Evolutionary conservation across 345 rosid genomes (phyloP).

Genomic region (Cardiospermum halicacabum): DNA sequence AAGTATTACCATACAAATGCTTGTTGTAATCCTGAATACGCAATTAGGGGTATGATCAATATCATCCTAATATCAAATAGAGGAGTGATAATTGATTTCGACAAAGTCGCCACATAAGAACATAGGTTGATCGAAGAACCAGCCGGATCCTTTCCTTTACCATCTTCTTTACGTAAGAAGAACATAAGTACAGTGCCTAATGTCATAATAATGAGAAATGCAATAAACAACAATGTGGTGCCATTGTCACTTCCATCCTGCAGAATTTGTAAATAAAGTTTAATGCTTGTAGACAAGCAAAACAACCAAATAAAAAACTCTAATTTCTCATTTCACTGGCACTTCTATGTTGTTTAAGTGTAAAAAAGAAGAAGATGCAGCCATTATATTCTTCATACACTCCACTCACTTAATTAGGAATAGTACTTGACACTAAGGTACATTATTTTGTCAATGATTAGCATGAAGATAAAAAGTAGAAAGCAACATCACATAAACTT

Average conservation of each 20-base stretch:
- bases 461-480: neutral
- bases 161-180: slow-evolving; percentile 66
- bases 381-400: neutral
- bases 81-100: slow-evolving; percentile 58
- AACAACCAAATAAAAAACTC: neutral
- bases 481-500: neutral
- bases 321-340: neutral
- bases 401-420: neutral
- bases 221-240: slow-evolving; percentile 63
- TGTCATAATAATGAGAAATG: slow-evolving; percentile 72
- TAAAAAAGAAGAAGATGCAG: neutral
- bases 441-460: neutral
- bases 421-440: neutral
- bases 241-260: slow-evolving; percentile 73
- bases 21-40: slow-evolving; percentile 91
- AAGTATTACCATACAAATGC: slow-evolving; percentile 81
- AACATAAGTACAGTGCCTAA: slow-evolving; percentile 72
- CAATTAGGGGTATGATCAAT: slow-evolving; percentile 72
- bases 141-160: slow-evolving; percentile 36
- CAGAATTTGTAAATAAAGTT: slow-evolving; percentile 18
- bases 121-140: slow-evolving; percentile 45
- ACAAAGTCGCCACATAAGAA: slow-evolving; percentile 46
- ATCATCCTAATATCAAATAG: slow-evolving; percentile 71
- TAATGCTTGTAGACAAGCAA: neutral
- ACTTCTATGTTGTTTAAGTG: neutral